Evolutionary conservation across 2,329 filamentous ascomycete species (phyloP).

Genomic region (Beauveria caledonica): DNA sequence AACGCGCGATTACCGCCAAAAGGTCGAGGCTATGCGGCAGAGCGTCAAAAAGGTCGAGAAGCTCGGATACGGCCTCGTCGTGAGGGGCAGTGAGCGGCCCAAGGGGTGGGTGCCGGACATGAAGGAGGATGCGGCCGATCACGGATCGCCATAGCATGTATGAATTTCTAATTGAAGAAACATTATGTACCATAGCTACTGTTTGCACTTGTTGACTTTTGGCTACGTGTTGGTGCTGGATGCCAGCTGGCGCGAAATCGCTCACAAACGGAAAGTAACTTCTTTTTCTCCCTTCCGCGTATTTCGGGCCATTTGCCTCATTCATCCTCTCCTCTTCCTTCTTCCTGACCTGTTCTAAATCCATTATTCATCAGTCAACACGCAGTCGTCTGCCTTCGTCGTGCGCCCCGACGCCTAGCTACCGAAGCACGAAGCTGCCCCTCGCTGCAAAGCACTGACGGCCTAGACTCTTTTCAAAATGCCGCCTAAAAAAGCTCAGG

Average conservation of each 20-base stretch:
- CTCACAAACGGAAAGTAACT: background rate
- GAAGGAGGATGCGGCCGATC: conserved; percentile 27
- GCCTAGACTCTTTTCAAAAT: background rate
- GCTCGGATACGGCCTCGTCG: conserved; percentile 77
- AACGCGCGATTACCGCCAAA: conserved; percentile 57
- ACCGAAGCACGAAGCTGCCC: background rate
- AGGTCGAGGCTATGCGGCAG: conserved; percentile 76
- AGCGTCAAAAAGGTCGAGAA: conserved; percentile 93
- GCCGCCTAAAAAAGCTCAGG: background rate
- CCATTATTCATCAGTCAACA: background rate
- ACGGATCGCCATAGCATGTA: conserved; percentile 20
- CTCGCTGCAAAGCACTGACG: background rate
- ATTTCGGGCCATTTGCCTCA: background rate
- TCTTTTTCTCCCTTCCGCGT: background rate
- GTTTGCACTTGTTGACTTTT: conserved; percentile 2
- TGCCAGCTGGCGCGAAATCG: background rate
- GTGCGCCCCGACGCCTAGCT: background rate
- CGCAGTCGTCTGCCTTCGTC: background rate
- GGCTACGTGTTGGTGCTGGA: background rate
- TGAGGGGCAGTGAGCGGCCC: conserved; percentile 80
- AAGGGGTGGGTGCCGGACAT: conserved; percentile 88
- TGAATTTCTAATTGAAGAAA: background rate
- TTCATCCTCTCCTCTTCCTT: background rate
- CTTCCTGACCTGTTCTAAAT: too few relatives aligned
- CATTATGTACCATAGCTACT: background rate